phyloP scores from a whole-genome alignment of 2,329 filamentous ascomycete species.

The Cladosporium sp. region DNA sequence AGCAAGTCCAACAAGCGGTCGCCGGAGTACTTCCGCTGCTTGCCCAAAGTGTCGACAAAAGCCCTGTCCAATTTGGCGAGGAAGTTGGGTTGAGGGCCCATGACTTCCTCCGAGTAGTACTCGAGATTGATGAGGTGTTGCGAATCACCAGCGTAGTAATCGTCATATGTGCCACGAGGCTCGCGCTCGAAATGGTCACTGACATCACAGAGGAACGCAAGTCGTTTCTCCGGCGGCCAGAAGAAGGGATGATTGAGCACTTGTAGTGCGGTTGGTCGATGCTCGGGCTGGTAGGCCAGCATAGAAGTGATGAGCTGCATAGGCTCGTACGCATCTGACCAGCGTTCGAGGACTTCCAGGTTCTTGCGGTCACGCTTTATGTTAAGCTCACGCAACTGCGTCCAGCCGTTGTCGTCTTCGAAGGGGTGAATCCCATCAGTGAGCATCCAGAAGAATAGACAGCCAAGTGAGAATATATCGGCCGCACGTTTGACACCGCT shows the following conservation, averaged over 20 bases:
- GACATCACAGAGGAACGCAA: conserved; percentile 91
- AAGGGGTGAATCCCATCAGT: conserved; percentile 90
- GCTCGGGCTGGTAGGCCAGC: conserved; percentile 61
- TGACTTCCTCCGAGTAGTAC: conserved; percentile 41
- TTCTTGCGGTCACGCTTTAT: conserved; percentile 83
- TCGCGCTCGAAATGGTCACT: conserved; percentile 97
- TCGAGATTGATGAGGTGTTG: conserved; percentile 57
- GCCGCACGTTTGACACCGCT: conserved; percentile 91
- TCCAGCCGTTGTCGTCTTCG: conserved; percentile 88
- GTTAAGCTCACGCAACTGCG: conserved; percentile 79
- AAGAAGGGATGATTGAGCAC: conserved; percentile 96
- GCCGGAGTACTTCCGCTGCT: conserved; percentile 92
- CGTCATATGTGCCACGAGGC: conserved; percentile 55
- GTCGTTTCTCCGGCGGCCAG: conserved; percentile 82
- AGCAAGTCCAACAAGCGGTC: conserved; percentile 78
- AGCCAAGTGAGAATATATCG: conserved; percentile 93
- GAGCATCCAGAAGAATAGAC: conserved; percentile 99
- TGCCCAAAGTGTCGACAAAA: conserved; percentile 85
- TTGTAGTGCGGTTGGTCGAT: conserved; percentile 66
- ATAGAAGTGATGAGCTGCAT: conserved; percentile 81
- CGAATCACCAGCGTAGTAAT: conserved; percentile 42
- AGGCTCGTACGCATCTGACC: conserved; percentile 80
- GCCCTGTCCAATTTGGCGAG: conserved; percentile 67
- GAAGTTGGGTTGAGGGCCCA: conserved; percentile 63
- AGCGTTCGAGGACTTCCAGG: conserved; percentile 47